Base-by-base conservation (phyloP, 192 early-diverging fungal genomes). In the Linnemannia hyalina region DNA sequence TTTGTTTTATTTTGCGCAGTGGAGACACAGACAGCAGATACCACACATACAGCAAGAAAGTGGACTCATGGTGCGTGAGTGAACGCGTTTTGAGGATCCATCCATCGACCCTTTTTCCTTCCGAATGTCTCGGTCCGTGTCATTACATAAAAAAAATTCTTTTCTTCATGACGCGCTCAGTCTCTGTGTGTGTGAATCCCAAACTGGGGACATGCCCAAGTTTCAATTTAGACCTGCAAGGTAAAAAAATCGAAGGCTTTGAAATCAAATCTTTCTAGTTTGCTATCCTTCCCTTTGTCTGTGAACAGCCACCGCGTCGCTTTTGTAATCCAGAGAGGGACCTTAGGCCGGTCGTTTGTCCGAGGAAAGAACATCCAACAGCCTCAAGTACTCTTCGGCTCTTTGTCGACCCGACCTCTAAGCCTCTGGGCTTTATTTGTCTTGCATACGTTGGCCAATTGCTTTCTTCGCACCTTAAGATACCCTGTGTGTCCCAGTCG, bases 191-290 rank as follows among this genome's bases (percentile, higher is more conserved):
- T 16, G 55, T 57, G 60, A 32, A 65, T 65, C 60, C 60, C 26
- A 23, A 32, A 65, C 60, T 65, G 29, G 29, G 57, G 57, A 60
- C 57, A 60, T 60, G 57, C 6, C 6, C n/a, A 60, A 35, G 60
- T 65, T 65, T 65, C 60, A 65, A 32, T 65, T 65, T 29, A 65
- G 60, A 65, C 60, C 60, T 65, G 60, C 60, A 35, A 65, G 13
- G 13, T 46, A 9, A 10, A 2, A 57, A 23, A n/a, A 23, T n/a
- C 2, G 23, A 54, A 54, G 52, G 52, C 5, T 20, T 54, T 54
- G 22, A 54, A 55, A 55, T 55, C 6, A 5, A 52, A 9, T 52
- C 7, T n/a, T 32, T 26, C 13, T 35, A 11, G 11, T 65, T 26
- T 65, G 11, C 26, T 32, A 6, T 23, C 26, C 60, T 32, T 65